Evolutionary conservation across 345 rosid species (phyloP), one percentile per base, ranked within the genome.

Genomic region (Iberis pinnata): DNA sequence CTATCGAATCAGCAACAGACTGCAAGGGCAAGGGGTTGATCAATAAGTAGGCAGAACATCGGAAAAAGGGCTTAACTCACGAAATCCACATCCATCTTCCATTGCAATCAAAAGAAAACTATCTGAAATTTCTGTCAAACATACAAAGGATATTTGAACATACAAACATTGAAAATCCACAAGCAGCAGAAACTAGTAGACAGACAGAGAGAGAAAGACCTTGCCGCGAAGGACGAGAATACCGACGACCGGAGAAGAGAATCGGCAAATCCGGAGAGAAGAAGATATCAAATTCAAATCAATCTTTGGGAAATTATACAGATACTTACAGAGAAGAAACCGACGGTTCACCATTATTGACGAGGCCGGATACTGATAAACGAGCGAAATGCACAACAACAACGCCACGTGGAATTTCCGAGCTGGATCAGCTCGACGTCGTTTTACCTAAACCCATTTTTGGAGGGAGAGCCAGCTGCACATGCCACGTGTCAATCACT

Each of bases 1-100:
- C 35, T 53, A 70, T 64, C 4, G 70, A 70, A 38, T 63, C 84
- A 69, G 78, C 90, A 33, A 92, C 97, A 61, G 98, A 95, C 98
- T 92, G 95, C 46, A 75, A 70, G 40, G 51, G 29, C 32, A 66
- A 43, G 5, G 26, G 14, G 24, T 12, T 57, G 18, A 63, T 19
- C 41, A 37, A 13, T 51, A 44, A 13, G 12, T 9, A 53, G 38
- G 43, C 18, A 14, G 33, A 38, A 50, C 0, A 46, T 39, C 17
- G 1, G 8, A 8, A 44, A 29, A 25, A 43, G 24, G 5, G n/a
- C 14, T 17, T 2, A 6, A 56, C 49, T 15, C 45, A 37, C n/a
- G 14, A 33, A 38, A 39, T 14, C 58, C 7, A 26, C 27, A 56
- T 43, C 20, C 16, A 47, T 37, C 1, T 25, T 8, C 12, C 9